Evolutionary conservation across 805 yeast species (phyloP), one percentile per base, ranked within the genome.

Genomic region (Candida stauntonica): DNA sequence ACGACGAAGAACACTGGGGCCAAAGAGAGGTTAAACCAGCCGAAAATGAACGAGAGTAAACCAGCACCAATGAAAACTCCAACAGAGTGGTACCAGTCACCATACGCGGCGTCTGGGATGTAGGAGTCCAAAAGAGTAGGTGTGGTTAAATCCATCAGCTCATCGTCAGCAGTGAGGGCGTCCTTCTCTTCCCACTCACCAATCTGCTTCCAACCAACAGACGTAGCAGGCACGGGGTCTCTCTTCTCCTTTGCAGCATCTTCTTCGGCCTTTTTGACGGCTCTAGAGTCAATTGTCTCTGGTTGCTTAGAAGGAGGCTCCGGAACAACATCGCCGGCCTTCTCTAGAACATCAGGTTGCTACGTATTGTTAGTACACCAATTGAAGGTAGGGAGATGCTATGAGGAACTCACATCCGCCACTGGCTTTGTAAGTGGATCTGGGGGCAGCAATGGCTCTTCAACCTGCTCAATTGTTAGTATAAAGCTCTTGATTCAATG

Each of bases 11-110:
- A 85, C 30, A 87, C 77, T 38, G 95, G 86, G 8, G 93, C 93
- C 38, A 89, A 54, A 6, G 88, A 77, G 51, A 89, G 81, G 33
- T 77, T 70, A 47, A 84, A 74, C 63, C 81, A 75, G 8, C 98
- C 99, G 29, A 86, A 52, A 3, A 81, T 49, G 80, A 91, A 89
- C 4, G 95, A 85, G 13, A 83, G 57, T 12, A 84, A 57, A 0
- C 84, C 88, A 6, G 83, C 87, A 17, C 73, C 58, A 21, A 83
- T 67, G 41, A 87, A 65, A 26, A 80, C 70, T 0, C 76, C 96
- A n/a, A 81, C 80, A 36, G 82, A 81, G 60, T 93, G 98, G 57
- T 82, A 93, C 99, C 99, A 93, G 57, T 93, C 98, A 37, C 99
- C 99, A 52, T 84, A 86, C 13, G 77, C 73, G 26, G 64, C 68